Percentiles rank a stretch among this genome's conserved stretches.
Conservation (phyloP, 306 rosid species). For the Glycine tomentella region DNA sequence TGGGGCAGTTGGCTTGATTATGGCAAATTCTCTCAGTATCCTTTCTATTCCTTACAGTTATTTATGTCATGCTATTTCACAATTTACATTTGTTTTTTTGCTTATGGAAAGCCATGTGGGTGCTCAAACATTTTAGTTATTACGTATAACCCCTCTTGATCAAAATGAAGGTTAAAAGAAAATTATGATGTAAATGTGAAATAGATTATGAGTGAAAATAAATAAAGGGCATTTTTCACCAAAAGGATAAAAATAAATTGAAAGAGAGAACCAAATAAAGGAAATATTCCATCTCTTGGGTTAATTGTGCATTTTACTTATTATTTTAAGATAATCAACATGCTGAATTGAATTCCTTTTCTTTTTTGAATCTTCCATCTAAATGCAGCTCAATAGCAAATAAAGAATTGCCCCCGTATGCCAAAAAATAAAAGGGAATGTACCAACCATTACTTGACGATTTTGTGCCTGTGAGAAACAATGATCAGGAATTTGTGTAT, state of each 20-base stretch:
- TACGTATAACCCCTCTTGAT: neutral
- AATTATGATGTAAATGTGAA: conserved; percentile 9
- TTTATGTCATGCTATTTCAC: conserved; percentile 31
- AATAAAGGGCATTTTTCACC: conserved; percentile 4
- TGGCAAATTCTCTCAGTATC: conserved; percentile 95
- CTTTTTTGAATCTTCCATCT: conserved; percentile 17
- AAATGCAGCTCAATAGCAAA: neutral
- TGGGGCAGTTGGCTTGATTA: conserved; percentile 90
- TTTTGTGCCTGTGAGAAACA: conserved; percentile 22
- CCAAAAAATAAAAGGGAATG: neutral
- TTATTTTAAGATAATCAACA: neutral
- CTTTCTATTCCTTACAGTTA: conserved; percentile 52
- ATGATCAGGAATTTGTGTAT: neutral
- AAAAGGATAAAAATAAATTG: neutral
- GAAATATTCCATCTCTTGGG: conserved; percentile 8
- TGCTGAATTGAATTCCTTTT: conserved; percentile 26
- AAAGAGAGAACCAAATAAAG: neutral
- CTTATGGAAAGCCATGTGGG: conserved; percentile 1
- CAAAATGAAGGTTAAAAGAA: conserved; percentile 34
- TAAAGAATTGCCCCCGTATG: conserved; percentile 9
- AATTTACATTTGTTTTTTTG: conserved; percentile 9
- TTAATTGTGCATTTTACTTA: conserved; percentile 18
- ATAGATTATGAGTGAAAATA: neutral
- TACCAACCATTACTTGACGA: neutral
- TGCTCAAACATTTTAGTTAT: conserved; percentile 3